Percentiles rank a stretch among this genome's conserved stretches.
Conservation (phyloP, 495 filamentous ascomycete genomes). For the Penicillium argentinense region DNA sequence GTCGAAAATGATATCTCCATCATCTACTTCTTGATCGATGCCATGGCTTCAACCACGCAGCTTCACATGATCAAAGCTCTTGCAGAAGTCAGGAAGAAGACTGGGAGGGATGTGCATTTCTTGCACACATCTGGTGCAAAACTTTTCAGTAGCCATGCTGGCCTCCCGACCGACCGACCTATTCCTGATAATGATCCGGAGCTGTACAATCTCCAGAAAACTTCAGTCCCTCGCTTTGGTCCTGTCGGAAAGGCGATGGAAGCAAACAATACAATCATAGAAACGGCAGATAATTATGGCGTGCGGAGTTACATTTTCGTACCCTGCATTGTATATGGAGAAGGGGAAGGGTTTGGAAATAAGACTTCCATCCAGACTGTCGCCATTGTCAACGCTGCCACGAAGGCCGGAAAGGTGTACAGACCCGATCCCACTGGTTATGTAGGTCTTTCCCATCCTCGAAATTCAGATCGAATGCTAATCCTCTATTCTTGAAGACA, state of each 20-base stretch:
- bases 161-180: constrained; percentile 26
- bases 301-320: constrained; percentile 48
- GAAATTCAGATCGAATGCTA: neutral
- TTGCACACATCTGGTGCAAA: constrained; percentile 43
- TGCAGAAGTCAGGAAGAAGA: constrained; percentile 36
- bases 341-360: constrained; percentile 49
- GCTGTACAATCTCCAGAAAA: constrained; percentile 43
- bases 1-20: constrained; percentile 43
- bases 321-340: constrained; percentile 48
- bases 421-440: constrained; percentile 29
- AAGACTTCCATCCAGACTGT: constrained; percentile 49
- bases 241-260: constrained; percentile 23
- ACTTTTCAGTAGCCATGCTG: constrained; percentile 33
- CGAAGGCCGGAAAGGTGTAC: constrained; percentile 34
- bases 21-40: constrained; percentile 44
- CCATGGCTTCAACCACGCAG: constrained; percentile 7
- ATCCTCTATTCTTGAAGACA: constrained; percentile 23
- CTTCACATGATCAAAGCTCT: constrained; percentile 42
- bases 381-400: constrained; percentile 45
- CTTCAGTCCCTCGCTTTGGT: constrained; percentile 5
- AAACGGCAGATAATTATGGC: constrained; percentile 32
- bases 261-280: constrained; percentile 38
- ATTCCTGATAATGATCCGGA: constrained; percentile 42
- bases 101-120: constrained; percentile 42
- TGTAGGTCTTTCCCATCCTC: constrained; percentile 24